These are phyloP conservation scores for Apium graveolens DNA, from an alignment of 129 eudicot species.

Conservation along the genomic window DNA sequence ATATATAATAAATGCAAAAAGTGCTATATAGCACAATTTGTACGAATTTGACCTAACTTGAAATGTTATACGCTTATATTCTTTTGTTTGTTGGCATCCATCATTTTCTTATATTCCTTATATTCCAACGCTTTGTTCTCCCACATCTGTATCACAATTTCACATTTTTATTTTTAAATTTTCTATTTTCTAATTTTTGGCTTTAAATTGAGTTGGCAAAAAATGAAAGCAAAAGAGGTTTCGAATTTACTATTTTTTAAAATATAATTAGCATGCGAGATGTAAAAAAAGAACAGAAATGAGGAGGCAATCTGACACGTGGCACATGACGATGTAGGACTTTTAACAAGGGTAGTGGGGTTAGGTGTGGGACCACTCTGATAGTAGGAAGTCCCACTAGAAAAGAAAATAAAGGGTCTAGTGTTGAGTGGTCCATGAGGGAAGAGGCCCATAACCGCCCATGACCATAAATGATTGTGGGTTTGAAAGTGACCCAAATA, in stretches of 20 bases:
- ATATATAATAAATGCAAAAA: too few relatives aligned
- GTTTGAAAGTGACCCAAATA: conserved; percentile 11
- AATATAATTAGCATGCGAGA: neutral
- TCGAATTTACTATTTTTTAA: neutral
- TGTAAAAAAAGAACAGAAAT: neutral
- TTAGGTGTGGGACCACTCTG: neutral
- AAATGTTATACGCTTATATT: too few relatives aligned
- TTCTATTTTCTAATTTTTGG: neutral
- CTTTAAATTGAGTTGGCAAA: too few relatives aligned
- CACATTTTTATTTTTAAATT: neutral
- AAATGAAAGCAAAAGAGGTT: neutral
- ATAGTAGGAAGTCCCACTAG: neutral
- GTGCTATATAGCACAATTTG: too few relatives aligned
- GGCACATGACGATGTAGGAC: conserved; percentile 5
- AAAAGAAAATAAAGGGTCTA: neutral
- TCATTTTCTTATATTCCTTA: too few relatives aligned
- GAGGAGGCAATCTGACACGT: conserved; percentile 4
- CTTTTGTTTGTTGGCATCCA: too few relatives aligned
- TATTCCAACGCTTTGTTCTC: too few relatives aligned
- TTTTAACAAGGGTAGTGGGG: neutral
- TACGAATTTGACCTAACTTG: too few relatives aligned
- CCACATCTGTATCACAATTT: neutral
- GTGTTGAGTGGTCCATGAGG: neutral
- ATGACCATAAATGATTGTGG: conserved; percentile 3
- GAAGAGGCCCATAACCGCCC: conserved; percentile 9